These are phyloP conservation scores for Phytophthora cajani DNA, from an alignment of 352 stramenopile species.

Conservation along the genomic window DNA sequence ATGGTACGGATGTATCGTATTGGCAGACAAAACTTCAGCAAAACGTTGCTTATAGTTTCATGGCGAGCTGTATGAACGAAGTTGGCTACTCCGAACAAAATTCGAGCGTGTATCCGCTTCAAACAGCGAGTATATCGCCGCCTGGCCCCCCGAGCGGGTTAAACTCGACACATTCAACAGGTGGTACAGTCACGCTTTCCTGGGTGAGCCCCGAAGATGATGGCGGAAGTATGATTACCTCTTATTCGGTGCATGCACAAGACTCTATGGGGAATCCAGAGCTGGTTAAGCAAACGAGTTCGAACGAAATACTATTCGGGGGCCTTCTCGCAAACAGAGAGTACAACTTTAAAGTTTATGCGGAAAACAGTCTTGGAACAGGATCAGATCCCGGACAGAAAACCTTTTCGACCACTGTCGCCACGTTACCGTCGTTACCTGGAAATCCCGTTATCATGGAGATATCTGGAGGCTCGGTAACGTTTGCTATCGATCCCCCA, in stretches of 20 bases:
- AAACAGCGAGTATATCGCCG: conserved; percentile 55
- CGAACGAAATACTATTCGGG: conserved; percentile 34
- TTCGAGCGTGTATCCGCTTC: conserved; percentile 36
- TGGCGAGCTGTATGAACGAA: conserved; percentile 52
- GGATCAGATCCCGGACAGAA: conserved; percentile 38
- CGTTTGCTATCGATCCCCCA: conserved; percentile 39
- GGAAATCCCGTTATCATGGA: conserved; percentile 30
- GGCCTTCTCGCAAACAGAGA: conserved; percentile 43
- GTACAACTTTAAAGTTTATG: conserved; percentile 65
- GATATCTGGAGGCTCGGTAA: conserved; percentile 49
- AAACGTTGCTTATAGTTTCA: conserved; percentile 58
- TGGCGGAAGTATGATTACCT: conserved; percentile 50
- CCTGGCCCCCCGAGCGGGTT: conserved; percentile 51
- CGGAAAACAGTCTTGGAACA: conserved; percentile 48
- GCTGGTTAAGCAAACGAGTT: conserved; percentile 7
- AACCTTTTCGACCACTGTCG: conserved; percentile 34
- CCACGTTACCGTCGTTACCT: conserved; percentile 40
- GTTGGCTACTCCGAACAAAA: conserved; percentile 45
- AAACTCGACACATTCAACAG: conserved; percentile 23
- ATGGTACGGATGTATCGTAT: conserved; percentile 43
- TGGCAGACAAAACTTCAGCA: conserved; percentile 65
- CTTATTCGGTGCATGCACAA: conserved; percentile 45
- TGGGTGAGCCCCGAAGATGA: conserved; percentile 62
- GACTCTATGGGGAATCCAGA: background rate
- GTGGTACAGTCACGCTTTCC: conserved; percentile 48